A percentile compares a stretch with the other conserved stretches of the same genome.
Conservation (phyloP, 2,329 filamentous ascomycete species). For the Fusarium veterinarium region DNA sequence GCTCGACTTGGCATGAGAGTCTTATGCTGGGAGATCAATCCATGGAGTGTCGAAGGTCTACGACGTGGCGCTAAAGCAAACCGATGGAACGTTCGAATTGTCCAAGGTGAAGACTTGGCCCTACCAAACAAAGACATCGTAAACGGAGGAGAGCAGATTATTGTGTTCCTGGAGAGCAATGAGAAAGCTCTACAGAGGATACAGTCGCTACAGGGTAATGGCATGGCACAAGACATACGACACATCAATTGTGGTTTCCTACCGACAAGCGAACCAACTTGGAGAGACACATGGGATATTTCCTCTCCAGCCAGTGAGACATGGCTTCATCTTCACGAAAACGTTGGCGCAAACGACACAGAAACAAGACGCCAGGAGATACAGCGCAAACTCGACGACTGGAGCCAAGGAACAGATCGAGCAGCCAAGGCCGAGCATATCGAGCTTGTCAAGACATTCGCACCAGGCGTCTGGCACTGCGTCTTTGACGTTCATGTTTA, state of each 20-base stretch:
- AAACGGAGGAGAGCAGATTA: conserved; percentile 63
- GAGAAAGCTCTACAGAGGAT: conserved; percentile 60
- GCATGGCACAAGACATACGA: conserved; percentile 53
- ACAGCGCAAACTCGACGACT: conserved; percentile 57
- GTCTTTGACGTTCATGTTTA: conserved; percentile 72
- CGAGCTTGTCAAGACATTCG: conserved; percentile 76
- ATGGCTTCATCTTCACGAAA: conserved; percentile 76
- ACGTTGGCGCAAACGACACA: conserved; percentile 67
- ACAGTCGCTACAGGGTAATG: conserved; percentile 49
- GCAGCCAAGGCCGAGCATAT: conserved; percentile 63
- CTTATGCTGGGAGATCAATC: conserved; percentile 91
- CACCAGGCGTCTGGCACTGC: conserved; percentile 75
- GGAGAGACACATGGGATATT: conserved; percentile 63
- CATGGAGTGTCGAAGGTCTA: conserved; percentile 87
- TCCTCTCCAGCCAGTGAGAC: conserved; percentile 50
- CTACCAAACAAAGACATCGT: conserved; percentile 53
- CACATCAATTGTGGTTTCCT: conserved; percentile 75
- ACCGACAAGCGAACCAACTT: conserved; percentile 66
- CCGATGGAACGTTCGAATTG: conserved; percentile 70
- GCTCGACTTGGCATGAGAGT: conserved; percentile 77
- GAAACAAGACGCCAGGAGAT: conserved; percentile 60
- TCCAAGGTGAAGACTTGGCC: conserved; percentile 56
- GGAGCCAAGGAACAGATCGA: conserved; percentile 43
- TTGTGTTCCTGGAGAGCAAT: conserved; percentile 79
- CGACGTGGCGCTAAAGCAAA: conserved; percentile 78